phyloP scores from a whole-genome alignment of 148 eudicot genomes.

The Rhododendron henanense region DNA sequence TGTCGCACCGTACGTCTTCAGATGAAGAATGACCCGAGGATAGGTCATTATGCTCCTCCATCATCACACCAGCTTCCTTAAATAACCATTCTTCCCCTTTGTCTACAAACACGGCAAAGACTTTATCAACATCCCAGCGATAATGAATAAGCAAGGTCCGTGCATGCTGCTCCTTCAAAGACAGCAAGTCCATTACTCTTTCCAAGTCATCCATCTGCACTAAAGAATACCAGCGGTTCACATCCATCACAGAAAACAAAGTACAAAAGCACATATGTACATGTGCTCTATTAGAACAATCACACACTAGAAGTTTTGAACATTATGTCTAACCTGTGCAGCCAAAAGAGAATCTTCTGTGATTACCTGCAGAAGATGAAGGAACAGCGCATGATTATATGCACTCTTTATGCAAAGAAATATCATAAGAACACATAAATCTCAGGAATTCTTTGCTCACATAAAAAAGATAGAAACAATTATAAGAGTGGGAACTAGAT shows the following conservation, averaged over 20 bases:
- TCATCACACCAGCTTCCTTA: constrained; percentile 50
- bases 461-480: neutral
- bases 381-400: neutral
- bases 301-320: neutral
- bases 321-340: constrained; percentile 45
- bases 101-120: constrained; percentile 50
- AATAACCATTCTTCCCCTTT: constrained; percentile 48
- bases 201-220: constrained; percentile 58
- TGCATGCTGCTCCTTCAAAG: constrained; percentile 61
- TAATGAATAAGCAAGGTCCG: constrained; percentile 66
- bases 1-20: constrained; percentile 35
- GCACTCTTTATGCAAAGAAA: neutral
- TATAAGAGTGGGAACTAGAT: neutral
- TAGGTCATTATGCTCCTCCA: constrained; percentile 21
- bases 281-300: constrained; percentile 6
- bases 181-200: constrained; percentile 62
- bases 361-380: constrained; percentile 43
- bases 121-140: constrained; percentile 60
- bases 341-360: constrained; percentile 58
- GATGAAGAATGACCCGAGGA: constrained; percentile 21
- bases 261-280: neutral
- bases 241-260: constrained; percentile 3
- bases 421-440: neutral
- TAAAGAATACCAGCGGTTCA: neutral
- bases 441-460: neutral